Base-by-base conservation (phyloP, 139 green algal genomes). In the Deuterostichococcus epilithicus region DNA sequence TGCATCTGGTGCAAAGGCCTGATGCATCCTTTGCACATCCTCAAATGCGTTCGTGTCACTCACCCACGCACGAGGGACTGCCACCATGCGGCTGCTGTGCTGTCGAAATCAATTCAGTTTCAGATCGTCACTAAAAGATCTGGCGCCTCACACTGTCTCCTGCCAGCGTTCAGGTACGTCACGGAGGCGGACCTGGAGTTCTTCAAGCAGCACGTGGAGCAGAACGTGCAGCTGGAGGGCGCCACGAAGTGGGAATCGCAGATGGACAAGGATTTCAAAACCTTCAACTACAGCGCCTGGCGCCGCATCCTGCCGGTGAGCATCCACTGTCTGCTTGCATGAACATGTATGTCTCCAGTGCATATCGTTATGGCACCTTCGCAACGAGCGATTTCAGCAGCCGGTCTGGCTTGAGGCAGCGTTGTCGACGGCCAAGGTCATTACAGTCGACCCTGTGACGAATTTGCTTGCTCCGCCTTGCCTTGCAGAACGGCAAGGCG, bases 161-260 rank as follows among this genome's bases (percentile, higher is more conserved):
- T n/a, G n/a, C n/a, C n/a, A n/a, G n/a, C n/a, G n/a, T 60, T 60
- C 78, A 93, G 90, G 91, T 93, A 94, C 78, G 80, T 95, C 0
- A 85, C 75, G 4, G 73, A 88, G 15, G 84, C 81, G n/a, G 91
- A 95, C 68, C 76, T 94, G 32, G 69, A 82, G 6, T 88, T 90
- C 45, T 93, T 93, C 84, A 87, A 93, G 77, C 80, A 88, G 25
- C 63, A 76, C 59, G 71, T 78, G 23, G 83, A 93, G 52, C 8
- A 20, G 10, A 63, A 63, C 20, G 52, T 63, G 52, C 52, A 25
- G 52, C 20, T 63, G 52, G 26, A 52, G 32, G 80, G 77, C 39
- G 70, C 74, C 44, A 75, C 74, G 15, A 37, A 68, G 20, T 92
- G 88, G 89, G 86, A 92, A 42, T 6, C 83, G 5, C 87, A 97